phyloP scores from a whole-genome alignment of 2,329 filamentous ascomycete genomes.

The Microascus cirrosus region DNA sequence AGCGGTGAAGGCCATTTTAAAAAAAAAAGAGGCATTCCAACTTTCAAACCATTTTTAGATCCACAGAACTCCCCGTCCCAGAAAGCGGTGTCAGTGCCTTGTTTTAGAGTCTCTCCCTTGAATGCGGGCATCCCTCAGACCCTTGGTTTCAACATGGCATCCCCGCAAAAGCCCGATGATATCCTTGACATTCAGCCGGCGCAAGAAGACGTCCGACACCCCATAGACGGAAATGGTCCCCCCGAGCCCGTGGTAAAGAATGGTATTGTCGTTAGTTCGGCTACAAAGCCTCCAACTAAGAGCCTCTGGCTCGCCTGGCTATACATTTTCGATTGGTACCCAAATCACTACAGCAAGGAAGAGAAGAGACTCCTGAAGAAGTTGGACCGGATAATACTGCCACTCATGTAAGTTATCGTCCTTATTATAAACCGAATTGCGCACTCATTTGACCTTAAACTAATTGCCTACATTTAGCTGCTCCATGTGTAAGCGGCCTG shows the following conservation, averaged over 20 bases:
- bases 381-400: constrained; percentile 12
- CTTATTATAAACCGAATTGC: background rate
- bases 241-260: constrained; percentile 7
- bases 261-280: constrained; percentile 14
- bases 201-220: background rate
- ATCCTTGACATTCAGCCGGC: background rate
- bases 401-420: background rate
- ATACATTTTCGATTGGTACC: constrained; percentile 20
- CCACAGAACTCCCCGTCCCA: background rate
- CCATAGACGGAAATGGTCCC: background rate
- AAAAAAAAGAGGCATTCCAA: background rate
- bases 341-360: constrained; percentile 16
- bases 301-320: constrained; percentile 13
- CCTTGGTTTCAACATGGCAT: background rate
- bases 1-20: background rate
- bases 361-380: constrained; percentile 15
- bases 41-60: background rate
- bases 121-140: background rate
- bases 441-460: background rate
- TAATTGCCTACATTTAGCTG: background rate
- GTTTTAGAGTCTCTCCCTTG: background rate
- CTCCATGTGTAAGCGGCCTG: background rate
- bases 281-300: constrained; percentile 6
- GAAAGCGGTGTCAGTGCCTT: background rate
- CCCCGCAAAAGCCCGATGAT: background rate